phyloP scores from a whole-genome alignment of 805 yeast genomes.

The Candida jianshihensis region DNA sequence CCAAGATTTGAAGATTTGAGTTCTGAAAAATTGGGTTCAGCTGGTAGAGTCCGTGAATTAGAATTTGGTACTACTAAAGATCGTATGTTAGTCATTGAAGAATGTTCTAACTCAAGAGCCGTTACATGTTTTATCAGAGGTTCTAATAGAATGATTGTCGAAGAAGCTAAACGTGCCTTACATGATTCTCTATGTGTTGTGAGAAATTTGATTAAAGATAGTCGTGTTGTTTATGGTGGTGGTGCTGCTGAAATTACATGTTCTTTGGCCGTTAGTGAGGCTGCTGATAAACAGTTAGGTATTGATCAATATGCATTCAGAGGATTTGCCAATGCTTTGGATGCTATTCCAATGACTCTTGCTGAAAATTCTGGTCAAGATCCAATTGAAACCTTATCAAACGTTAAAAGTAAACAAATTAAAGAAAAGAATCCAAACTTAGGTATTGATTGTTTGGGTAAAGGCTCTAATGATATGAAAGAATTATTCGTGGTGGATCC shows the following conservation, averaged over 20 bases:
- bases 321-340: slow-evolving; percentile 87
- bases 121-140: slow-evolving; percentile 94
- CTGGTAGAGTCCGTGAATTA: slow-evolving; percentile 78
- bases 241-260: slow-evolving; percentile 97
- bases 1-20: slow-evolving; percentile 93
- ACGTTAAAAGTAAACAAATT: slow-evolving; percentile 78
- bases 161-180: slow-evolving; percentile 92
- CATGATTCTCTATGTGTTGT: slow-evolving; percentile 98
- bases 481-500: slow-evolving; percentile 95
- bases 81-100: slow-evolving; percentile 91
- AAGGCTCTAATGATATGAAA: slow-evolving; percentile 86
- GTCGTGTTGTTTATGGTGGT: slow-evolving; percentile 97
- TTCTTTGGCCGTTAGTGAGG: slow-evolving; percentile 84
- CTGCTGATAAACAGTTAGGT: slow-evolving; percentile 89
- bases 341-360: slow-evolving; percentile 84
- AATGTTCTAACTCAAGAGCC: slow-evolving; percentile 77
- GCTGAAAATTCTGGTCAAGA: slow-evolving; percentile 97
- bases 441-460: slow-evolving; percentile 93
- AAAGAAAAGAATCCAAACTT: slow-evolving; percentile 60
- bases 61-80: slow-evolving; percentile 96
- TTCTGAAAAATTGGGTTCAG: slow-evolving; percentile 75
- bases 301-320: slow-evolving; percentile 98
- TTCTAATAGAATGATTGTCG: slow-evolving; percentile 95
- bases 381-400: slow-evolving; percentile 85
- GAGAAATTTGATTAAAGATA: slow-evolving; percentile 86